Base-by-base conservation (phyloP, 768 basidiomycete species). In the Hortiboletus flavorubellus region DNA sequence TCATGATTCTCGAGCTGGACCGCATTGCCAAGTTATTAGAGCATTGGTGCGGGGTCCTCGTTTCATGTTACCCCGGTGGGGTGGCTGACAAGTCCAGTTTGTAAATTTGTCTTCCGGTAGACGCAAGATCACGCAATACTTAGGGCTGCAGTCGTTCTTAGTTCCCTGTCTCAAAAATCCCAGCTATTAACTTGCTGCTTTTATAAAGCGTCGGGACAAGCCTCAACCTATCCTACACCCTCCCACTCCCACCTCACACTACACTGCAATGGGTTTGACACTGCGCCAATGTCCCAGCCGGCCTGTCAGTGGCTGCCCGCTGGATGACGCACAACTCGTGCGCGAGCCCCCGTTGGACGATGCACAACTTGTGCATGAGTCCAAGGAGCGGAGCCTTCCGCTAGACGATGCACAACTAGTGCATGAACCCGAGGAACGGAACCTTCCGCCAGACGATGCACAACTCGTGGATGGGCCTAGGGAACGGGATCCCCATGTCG, bases 401-500 rank as follows among this genome's bases (percentile, higher is more conserved):
- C 29, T 35, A n/a, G 45, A 49, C 11, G 44, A 50, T n/a, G 21
- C 35, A 21, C 58, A 42, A 8, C n/a, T 31, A 16, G 49, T 49
- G 15, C 30, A 38, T 0, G 44, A 56, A 29, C 26, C 41, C 21
- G 56, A 44, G 16, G 38, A 38, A 38, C 33, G 16, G 2, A 45
- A 35, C 18, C 9, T 45, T 4, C 26, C 26, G 2, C 30, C 16
- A 30, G 44, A 45, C 8, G 44, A 42, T 21, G 26, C 38, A n/a
- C 54, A 43, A 11, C 31, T 40, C 18, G 38, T 54, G n/a, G 33
- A 33, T 0, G 37, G 49, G 15, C 43, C 41, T 38, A 56, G 47
- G 34, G 46, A 67, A 30, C 71, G 73, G 21, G 75, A 86, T 59
- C 86, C 84, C 16, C 87, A 87, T 62, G 62, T 71, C 18, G 56